Evolutionary conservation across 169 alveolate species (phyloP), one percentile per base, ranked within the genome.

Genomic region (Plasmodium yoelii): DNA sequence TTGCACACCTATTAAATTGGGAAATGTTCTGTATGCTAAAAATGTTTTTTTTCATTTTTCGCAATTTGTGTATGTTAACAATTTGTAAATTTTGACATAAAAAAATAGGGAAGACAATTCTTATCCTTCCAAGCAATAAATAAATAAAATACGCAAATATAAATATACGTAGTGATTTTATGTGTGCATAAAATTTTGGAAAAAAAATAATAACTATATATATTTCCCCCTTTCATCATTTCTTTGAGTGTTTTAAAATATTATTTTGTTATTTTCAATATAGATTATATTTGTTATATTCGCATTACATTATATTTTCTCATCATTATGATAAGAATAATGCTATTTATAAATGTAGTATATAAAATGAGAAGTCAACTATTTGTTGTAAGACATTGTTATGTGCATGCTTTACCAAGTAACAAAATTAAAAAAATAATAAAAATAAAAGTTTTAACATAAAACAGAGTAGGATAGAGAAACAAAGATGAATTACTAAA

Each of bases 361-460:
- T 34, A 34, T 34, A 34, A 34, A 34, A 34, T 4, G 42, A 1
- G 7, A 34, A 7, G 0, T 3, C 0, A 34, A 34, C 2, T 34
- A 34, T 34, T 34, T 34, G 42, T 34, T 34, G 42, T 34, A 34
- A 34, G 42, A 46, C 26, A 46, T n/a, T 8, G n/a, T 5, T 67
- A 39, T 34, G 74, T 39, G 8, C 60, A 46, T 8, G 59, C 55
- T 9, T 68, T 24, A 15, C 19, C 24, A 57, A 12, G 19, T 46
- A 39, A n/a, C 56, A 68, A 68, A 68, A 68, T 26, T 57, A 46
- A 39, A 68, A 68, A 68, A 68, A 39, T 53, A 68, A 51, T 34
- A 34, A 34, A 34, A 3, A 34, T 34, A 34, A 34, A 34, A 34
- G 42, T 34, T 34, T 34, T 34, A 34, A 34, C 42, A 34, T 34